Evolutionary conservation across 2,329 filamentous ascomycete species (phyloP), one percentile per base, ranked within the genome.

Genomic region (Botrytis tulipae): DNA sequence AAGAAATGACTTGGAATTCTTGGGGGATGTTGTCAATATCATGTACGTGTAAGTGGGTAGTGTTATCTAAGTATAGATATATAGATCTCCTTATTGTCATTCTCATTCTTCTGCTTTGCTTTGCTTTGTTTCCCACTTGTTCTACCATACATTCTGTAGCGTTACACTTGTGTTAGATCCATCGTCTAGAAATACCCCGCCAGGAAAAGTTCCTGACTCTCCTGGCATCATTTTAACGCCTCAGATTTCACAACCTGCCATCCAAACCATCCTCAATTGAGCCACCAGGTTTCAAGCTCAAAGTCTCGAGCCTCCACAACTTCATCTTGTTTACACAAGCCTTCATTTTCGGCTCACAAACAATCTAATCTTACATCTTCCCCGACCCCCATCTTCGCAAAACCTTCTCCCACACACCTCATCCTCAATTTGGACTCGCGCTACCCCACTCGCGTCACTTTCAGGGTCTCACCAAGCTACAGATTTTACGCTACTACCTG

Each of bases 181-280:
- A 42, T n/a, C 65, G 65, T 68, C 54, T 40, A 68, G 35, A 57
- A 68, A 68, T 68, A 29, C 65, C 48, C 48, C 42, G 35, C 48
- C 40, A 68, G 46, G 65, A 35, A 42, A 54, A 54, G 18, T 68
- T n/a, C 35, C 51, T 54, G 51, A 54, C n/a, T 54, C 51, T 54
- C 42, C 65, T 68, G 25, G 35, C 65, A 42, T 68, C 25, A 54
- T 42, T 42, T 44, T 18, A 14, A 57, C 65, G 35, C 65, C 65
- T 42, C 16, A 9, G 25, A 68, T 68, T 42, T 35, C 65, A 68
- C 46, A 54, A 54, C 35, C 65, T 40, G 1, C 16, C 40, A 46
- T 65, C 62, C 62, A 65, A 46, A 46, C 22, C 42, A 32, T 46
- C 37, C 40, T 22, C 61, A 46, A 65, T 46, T 40, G 14, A 37